Conservation (phyloP, 768 basidiomycete genomes). For the Tulasnella sp. region DNA sequence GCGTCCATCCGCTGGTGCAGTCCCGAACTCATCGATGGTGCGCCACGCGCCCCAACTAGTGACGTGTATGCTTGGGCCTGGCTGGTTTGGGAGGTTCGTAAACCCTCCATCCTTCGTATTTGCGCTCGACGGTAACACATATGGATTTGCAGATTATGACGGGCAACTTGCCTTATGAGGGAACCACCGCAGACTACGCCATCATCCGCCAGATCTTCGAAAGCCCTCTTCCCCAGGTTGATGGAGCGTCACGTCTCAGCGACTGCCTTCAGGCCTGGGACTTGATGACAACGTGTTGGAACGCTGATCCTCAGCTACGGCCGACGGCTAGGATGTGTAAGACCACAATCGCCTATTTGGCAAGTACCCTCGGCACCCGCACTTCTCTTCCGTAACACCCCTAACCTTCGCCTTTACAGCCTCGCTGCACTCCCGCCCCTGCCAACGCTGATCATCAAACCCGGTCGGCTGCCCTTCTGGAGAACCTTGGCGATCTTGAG, state of each 20-base stretch:
- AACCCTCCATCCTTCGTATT: background rate
- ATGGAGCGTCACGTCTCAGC: background rate
- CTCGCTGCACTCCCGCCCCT: background rate
- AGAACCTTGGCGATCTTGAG: background rate
- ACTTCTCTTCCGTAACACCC: background rate
- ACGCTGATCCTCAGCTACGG: background rate
- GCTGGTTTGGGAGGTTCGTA: background rate
- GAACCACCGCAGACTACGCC: background rate
- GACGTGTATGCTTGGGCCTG: background rate
- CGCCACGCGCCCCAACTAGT: background rate
- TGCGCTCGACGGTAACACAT: background rate
- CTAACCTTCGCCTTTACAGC: background rate
- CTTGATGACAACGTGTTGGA: background rate
- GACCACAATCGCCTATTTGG: background rate
- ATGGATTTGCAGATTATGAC: background rate
- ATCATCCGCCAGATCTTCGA: background rate
- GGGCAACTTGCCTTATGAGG: background rate
- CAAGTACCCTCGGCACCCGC: background rate
- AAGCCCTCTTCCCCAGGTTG: background rate
- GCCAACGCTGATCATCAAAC: background rate
- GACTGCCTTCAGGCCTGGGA: background rate
- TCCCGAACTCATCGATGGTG: background rate
- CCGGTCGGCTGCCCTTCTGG: background rate
- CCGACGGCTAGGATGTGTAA: background rate
- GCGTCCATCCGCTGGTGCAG: background rate